These are phyloP conservation scores for Eleusine coracana DNA, from an alignment of 176 grass and related monocot species.

Conservation along the genomic window DNA sequence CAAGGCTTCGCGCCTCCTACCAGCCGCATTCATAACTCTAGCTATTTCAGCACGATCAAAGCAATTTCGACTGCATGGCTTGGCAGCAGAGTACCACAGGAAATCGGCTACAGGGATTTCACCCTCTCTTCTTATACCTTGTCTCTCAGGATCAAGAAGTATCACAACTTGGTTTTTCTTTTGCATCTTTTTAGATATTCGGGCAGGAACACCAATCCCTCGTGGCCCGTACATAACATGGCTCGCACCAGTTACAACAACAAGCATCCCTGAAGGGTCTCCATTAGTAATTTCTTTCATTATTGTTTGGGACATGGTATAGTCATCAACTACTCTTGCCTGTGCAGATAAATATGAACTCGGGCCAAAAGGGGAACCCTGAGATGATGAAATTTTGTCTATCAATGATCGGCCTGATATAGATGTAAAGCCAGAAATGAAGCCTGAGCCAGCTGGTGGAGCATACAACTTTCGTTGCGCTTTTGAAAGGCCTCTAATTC, in stretches of 20 bases:
- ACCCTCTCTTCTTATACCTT: conserved; percentile 91
- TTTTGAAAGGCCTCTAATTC: conserved; percentile 87
- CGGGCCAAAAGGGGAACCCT: conserved; percentile 66
- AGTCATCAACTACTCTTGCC: conserved; percentile 95
- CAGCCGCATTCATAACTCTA: conserved; percentile 97
- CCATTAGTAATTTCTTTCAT: conserved; percentile 72
- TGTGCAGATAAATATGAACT: conserved; percentile 92
- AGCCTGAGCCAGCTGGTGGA: conserved; percentile 91
- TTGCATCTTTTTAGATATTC: conserved; percentile 94
- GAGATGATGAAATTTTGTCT: conserved; percentile 75
- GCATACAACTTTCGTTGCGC: conserved; percentile 71
- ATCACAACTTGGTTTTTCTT: conserved; percentile 96
- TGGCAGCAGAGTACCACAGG: conserved; percentile 96
- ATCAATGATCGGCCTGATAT: conserved; percentile 79
- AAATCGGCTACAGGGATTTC: conserved; percentile 94
- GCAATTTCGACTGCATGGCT: conserved; percentile 94
- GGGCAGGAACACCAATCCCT: conserved; percentile 85
- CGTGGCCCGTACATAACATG: conserved; percentile 92
- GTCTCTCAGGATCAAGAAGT: conserved; percentile 97
- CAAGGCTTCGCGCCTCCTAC: conserved; percentile 80
- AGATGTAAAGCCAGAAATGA: conserved; percentile 98
- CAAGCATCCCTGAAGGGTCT: conserved; percentile 76
- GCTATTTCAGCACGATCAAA: conserved; percentile 98
- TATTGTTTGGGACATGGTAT: conserved; percentile 91
- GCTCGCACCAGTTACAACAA: conserved; percentile 91